phyloP scores from a whole-genome alignment of 1,284 basidiomycete species.

The Pseudozyma pruni region DNA sequence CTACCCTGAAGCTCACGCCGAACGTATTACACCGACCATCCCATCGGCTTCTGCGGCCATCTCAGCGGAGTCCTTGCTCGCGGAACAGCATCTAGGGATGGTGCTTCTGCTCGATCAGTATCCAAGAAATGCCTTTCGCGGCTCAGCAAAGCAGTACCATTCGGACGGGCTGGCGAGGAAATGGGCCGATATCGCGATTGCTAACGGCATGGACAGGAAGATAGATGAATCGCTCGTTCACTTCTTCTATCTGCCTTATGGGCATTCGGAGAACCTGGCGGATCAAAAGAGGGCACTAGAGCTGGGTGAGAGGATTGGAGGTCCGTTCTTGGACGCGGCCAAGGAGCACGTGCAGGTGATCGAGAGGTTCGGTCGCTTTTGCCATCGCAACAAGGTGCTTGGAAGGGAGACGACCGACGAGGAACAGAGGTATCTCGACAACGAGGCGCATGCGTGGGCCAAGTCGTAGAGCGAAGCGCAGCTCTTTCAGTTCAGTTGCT shows the following conservation, averaged over 20 bases:
- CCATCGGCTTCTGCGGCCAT: background rate
- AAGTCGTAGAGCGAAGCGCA: constrained; percentile 4
- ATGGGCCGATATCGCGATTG: constrained; percentile 32
- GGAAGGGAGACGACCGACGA: constrained; percentile 27
- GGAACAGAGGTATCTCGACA: constrained; percentile 12
- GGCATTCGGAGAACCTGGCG: constrained; percentile 32
- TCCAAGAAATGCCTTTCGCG: constrained; percentile 36
- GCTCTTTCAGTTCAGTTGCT: background rate
- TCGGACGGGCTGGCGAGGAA: constrained; percentile 23
- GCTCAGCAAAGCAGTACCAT: constrained; percentile 25
- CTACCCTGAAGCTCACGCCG: constrained; percentile 21
- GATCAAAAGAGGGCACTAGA: constrained; percentile 31
- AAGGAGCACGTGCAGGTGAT: constrained; percentile 29
- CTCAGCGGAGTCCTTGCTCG: background rate
- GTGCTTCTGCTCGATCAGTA: constrained; percentile 40
- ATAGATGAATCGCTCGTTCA: constrained; percentile 4
- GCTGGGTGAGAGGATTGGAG: constrained; percentile 23
- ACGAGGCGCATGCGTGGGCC: constrained; percentile 31
- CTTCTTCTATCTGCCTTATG: constrained; percentile 38
- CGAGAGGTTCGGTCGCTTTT: constrained; percentile 34
- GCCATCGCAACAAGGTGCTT: constrained; percentile 32
- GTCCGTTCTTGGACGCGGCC: constrained; percentile 20
- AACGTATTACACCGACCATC: constrained; percentile 14
- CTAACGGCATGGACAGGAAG: constrained; percentile 12
- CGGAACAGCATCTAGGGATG: constrained; percentile 39